Evolutionary conservation across 345 rosid genomes (phyloP), one percentile per base, ranked within the genome.

Genomic region (Sisymbrium altissimum): DNA sequence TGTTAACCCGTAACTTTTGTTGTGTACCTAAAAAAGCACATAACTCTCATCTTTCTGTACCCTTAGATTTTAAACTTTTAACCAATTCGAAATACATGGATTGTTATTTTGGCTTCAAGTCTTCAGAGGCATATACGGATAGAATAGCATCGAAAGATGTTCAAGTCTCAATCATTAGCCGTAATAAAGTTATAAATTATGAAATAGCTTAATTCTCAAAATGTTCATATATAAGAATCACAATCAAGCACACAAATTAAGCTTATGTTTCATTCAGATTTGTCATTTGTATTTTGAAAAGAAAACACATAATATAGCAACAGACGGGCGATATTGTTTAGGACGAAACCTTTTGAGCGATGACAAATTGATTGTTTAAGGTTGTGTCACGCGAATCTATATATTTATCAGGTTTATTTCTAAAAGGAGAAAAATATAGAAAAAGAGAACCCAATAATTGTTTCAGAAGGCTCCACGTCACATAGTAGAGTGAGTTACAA

Each of bases 301-400:
- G 29, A 15, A 9, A 29, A 3, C 4, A 30, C 5, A 4, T 0
- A 30, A 32, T 6, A 32, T 32, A 1, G 35, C 35, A 21, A 43
- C 33, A 1, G 35, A 19, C 56, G 56, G 66, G n/a, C 21, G 33
- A n/a, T 57, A n/a, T 33, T 19, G 45, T 55, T 7, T 55, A 19
- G 45, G 55, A 45, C 35, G 36, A 32, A 57, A 58, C 5, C 46
- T 58, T 57, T 70, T 70, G 7, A 15, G 30, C 18, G 50, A 60
- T 36, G 40, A 48, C 40, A 71, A 60, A 38, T 53, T 71, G 52
- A 48, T 48, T 46, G 6, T 60, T 61, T 71, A 71, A 71, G 60
- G 75, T 69, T 56, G 64, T 69, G 64, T 69, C 73, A 44, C 55
- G 36, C 19, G 46, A 45, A 59, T 58, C 35, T 70, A 15, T 3